Conservation (phyloP, 176 grass and related monocot species). For the Bolboschoenus planiculmis region DNA sequence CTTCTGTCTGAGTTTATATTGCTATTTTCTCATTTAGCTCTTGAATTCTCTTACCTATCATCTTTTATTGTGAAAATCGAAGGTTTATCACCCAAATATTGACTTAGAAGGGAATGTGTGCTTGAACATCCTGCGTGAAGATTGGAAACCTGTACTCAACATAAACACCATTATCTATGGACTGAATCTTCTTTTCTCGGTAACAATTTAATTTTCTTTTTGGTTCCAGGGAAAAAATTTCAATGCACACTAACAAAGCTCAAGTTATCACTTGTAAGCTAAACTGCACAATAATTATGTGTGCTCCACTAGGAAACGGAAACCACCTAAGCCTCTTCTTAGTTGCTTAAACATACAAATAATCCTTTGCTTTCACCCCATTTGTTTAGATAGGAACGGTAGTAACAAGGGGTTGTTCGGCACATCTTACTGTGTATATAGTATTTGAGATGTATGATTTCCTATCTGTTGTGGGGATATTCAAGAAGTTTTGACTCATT, state of each 20-base stretch:
- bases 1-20: not conserved
- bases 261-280: not conserved
- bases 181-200: constrained; percentile 82
- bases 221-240: not conserved
- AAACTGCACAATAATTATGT: not conserved
- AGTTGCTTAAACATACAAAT: not conserved
- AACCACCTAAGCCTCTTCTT: not conserved
- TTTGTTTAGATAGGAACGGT: not conserved
- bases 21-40: not conserved
- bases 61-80: constrained; percentile 17
- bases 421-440: not conserved
- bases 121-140: constrained; percentile 82
- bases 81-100: constrained; percentile 94
- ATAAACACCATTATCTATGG: constrained; percentile 83
- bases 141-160: constrained; percentile 89
- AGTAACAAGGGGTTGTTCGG: not conserved
- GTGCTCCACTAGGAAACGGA: not conserved
- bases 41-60: no score
- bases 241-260: not conserved
- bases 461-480: not conserved
- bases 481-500: not conserved
- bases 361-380: not conserved
- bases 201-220: constrained; percentile 21
- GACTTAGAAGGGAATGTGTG: constrained; percentile 89
- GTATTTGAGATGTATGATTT: not conserved